A percentile compares a stretch with the other conserved stretches of the same genome.
phyloP scores from a whole-genome alignment of 164 flowering plant genomes.

The Macadamia tetraphylla region DNA sequence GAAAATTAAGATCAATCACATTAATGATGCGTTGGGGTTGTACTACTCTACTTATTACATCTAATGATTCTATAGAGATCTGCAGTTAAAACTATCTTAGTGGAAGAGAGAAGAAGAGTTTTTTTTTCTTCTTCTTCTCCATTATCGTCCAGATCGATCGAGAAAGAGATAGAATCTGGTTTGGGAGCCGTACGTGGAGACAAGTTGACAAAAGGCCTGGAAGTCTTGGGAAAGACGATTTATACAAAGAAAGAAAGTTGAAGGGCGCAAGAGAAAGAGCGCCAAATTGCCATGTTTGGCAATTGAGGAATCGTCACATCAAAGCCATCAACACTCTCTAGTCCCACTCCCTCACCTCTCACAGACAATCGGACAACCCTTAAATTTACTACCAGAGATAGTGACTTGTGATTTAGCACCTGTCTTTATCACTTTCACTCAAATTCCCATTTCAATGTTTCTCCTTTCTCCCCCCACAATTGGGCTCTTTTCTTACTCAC shows the following conservation, averaged over 20 bases:
- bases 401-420: constrained; percentile 34
- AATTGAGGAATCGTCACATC: constrained; percentile 52
- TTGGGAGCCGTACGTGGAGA: not conserved
- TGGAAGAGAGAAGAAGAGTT: not conserved
- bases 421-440: constrained; percentile 26
- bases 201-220: not conserved
- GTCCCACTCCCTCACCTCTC: not conserved
- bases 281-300: constrained; percentile 24
- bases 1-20: too few species aligned
- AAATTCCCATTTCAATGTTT: constrained; percentile 14
- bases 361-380: not conserved
- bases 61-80: constrained; percentile 29
- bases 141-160: not conserved
- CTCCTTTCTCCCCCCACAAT: not conserved
- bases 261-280: constrained; percentile 20
- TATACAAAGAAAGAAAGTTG: constrained; percentile 37
- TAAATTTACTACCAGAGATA: constrained; percentile 11
- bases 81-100: constrained; percentile 21
- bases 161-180: constrained; percentile 6
- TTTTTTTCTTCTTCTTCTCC: not conserved
- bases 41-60: constrained; percentile 7
- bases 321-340: not conserved
- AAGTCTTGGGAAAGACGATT: constrained; percentile 13
- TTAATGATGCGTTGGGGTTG: too few species aligned
- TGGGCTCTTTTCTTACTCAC: not conserved